phyloP scores from a whole-genome alignment of 2,329 filamentous ascomycete species.

The Penicillium thymicola region DNA sequence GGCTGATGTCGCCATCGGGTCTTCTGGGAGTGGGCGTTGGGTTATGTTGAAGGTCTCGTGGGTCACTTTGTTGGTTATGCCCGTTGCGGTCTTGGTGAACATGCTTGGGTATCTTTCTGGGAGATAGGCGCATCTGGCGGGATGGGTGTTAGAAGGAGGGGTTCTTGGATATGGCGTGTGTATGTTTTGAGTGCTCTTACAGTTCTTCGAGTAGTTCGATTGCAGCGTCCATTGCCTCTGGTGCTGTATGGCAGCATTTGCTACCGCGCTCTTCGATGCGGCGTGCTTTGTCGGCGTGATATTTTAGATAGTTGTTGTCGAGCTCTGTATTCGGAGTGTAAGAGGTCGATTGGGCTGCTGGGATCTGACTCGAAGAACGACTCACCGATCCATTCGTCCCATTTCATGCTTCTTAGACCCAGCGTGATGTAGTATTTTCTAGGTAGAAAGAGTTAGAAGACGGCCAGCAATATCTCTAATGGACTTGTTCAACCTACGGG shows the following conservation, averaged over 20 bases:
- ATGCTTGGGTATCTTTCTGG: constrained; percentile 71
- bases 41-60: constrained; percentile 68
- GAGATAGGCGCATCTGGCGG: constrained; percentile 56
- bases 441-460: not conserved
- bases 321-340: constrained; percentile 53
- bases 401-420: constrained; percentile 68
- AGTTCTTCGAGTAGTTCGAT: constrained; percentile 75
- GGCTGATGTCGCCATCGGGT: constrained; percentile 72
- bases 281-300: constrained; percentile 66
- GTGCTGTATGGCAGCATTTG: constrained; percentile 67
- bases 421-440: constrained; percentile 71
- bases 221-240: constrained; percentile 68
- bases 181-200: constrained; percentile 23
- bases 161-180: not conserved
- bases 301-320: constrained; percentile 73
- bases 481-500: constrained; percentile 44
- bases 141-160: constrained; percentile 1
- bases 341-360: not conserved
- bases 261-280: constrained; percentile 64
- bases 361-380: not conserved
- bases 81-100: constrained; percentile 61
- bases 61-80: constrained; percentile 69
- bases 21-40: constrained; percentile 63
- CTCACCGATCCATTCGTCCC: constrained; percentile 68
- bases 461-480: not conserved